Percentiles rank a stretch among this genome's conserved stretches.
Evolutionary conservation across 805 yeast genomes (phyloP).

Genomic region (Tetrapisispora namnaoensis): DNA sequence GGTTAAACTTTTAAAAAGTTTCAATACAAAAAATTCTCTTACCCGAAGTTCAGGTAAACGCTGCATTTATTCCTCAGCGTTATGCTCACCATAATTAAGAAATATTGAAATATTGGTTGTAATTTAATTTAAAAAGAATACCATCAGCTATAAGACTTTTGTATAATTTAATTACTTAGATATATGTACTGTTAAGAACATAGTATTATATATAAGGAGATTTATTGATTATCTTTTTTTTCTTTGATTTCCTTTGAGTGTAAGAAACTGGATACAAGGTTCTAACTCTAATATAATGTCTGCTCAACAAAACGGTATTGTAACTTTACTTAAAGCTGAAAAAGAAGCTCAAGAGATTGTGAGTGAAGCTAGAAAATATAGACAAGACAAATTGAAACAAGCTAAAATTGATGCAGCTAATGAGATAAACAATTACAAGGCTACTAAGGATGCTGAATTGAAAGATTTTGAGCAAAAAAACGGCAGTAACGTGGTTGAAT

Average conservation of each 20-base stretch:
- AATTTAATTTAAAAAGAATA: background rate
- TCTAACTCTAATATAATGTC: background rate
- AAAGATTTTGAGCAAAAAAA: constrained; percentile 61
- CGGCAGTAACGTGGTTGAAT: constrained; percentile 41
- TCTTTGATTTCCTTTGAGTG: background rate
- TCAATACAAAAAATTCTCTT: too few relatives aligned
- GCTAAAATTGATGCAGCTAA: constrained; percentile 88
- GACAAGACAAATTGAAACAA: constrained; percentile 72
- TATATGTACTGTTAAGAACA: too few relatives aligned
- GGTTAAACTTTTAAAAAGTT: too few relatives aligned
- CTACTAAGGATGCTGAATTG: constrained; percentile 74
- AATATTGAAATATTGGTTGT: background rate
- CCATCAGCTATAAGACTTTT: too few relatives aligned
- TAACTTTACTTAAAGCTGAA: constrained; percentile 56
- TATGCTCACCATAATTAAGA: too few relatives aligned
- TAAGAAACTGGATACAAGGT: too few relatives aligned
- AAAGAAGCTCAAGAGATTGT: constrained; percentile 96
- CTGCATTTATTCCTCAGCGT: too few relatives aligned
- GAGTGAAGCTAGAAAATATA: constrained; percentile 80
- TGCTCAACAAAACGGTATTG: constrained; percentile 31
- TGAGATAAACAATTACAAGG: constrained; percentile 81
- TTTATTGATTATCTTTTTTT: too few relatives aligned
- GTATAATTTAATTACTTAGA: too few relatives aligned
- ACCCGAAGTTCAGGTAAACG: too few relatives aligned
- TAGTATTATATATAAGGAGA: too few relatives aligned